Evolutionary conservation across 176 grass and related monocot genomes (phyloP), one percentile per base, ranked within the genome.

Genomic region (Oryza glumipatula): DNA sequence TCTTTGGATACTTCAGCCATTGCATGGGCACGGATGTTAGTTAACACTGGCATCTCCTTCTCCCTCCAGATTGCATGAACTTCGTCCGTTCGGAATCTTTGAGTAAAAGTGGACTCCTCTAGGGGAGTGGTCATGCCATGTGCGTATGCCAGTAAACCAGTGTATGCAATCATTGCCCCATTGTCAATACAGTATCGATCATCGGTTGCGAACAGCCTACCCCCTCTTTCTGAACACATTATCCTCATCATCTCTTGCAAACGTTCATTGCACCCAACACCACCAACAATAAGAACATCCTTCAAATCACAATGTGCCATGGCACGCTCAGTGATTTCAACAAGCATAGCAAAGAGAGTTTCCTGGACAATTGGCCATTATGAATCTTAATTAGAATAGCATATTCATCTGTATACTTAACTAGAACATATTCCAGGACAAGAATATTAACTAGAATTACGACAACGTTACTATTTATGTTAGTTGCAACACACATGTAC

Each of bases 11-110:
- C 88, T 82, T 88, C 85, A 44, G 84, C 76, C 70, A 84, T 81
- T 75, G 73, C 67, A 92, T 80, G 49, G 17, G 67, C 70, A 60
- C 71, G 60, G 11, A 65, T 69, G 83, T 81, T 84, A 85, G 39
- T 76, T 21, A 80, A 74, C 64, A 81, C 22, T 33, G 80, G 73
- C 56, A 81, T 67, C 80, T 88, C 86, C 77, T 90, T 93, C 72
- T 98, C 96, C 86, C 93, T 96, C 96, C 96, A 99, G 67, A 99
- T 87, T 15, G 96, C 96, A 85, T 94, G 81, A 80, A 99, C 96
- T 87, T 99, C 91, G 49, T 99, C 91, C 22, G 93, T 99, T 82
- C 91, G 78, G 77, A 96, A 99, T 75, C 93, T 94, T 75, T 99
- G 93, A 9, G 96, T 99, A 89, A 99, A 99, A 75, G 91, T 90